A percentile compares a stretch with the other conserved stretches of the same genome.
Evolutionary conservation across 805 yeast genomes (phyloP).

Genomic region (Kodamaea leandrae): DNA sequence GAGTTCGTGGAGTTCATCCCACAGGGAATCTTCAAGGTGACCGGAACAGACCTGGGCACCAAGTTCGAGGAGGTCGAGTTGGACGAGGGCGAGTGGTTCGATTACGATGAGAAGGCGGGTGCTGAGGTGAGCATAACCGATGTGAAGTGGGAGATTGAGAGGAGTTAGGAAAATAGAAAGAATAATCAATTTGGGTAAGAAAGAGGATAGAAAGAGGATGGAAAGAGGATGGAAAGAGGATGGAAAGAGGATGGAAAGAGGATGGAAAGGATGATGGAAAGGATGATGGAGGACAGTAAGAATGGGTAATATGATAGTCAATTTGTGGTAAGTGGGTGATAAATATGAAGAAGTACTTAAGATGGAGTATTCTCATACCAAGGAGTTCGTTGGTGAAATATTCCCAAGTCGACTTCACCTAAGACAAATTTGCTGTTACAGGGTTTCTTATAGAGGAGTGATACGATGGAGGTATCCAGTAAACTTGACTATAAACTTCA

Average conservation of each 20-base stretch:
- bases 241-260: background rate
- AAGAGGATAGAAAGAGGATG: background rate
- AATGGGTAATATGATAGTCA: too few relatives aligned
- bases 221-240: background rate
- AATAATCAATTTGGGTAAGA: too few relatives aligned
- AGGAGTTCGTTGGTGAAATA: too few relatives aligned
- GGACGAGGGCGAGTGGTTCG: conserved; percentile 87
- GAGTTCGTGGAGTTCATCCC: conserved; percentile 70
- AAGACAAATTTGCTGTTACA: too few relatives aligned
- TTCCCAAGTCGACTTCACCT: too few relatives aligned
- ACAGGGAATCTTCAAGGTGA: conserved; percentile 57
- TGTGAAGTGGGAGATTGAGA: conserved; percentile 57
- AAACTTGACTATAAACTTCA: too few relatives aligned
- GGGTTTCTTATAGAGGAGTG: too few relatives aligned
- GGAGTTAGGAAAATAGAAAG: background rate
- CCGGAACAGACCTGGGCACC: conserved; percentile 50
- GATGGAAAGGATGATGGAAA: background rate
- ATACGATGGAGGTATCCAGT: too few relatives aligned
- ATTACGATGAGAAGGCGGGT: conserved; percentile 82
- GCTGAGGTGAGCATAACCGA: conserved; percentile 81
- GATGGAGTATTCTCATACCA: too few relatives aligned
- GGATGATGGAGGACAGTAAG: too few relatives aligned
- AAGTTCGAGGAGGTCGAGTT: conserved; percentile 65
- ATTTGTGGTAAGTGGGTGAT: too few relatives aligned
- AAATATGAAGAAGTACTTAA: too few relatives aligned